Evolutionary conservation across 2,329 filamentous ascomycete species (phyloP), one percentile per base, ranked within the genome.

Genomic region (Colletotrichum australisinense): DNA sequence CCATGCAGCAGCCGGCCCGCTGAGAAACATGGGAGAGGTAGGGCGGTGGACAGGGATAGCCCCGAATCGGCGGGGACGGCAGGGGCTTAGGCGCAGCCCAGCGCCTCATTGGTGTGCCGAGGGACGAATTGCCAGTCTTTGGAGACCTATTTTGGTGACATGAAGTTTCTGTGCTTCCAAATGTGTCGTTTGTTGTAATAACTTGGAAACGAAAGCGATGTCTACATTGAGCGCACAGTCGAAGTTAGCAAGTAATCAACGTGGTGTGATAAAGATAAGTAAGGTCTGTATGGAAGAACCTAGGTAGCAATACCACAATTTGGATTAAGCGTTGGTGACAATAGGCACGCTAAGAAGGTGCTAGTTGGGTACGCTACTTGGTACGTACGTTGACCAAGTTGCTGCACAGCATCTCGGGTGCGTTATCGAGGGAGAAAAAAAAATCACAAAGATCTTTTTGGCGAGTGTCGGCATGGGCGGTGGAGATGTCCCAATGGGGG

Each of bases 1-100:
- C 67, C 70, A 73, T 73, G 67, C 35, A 70, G 60, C 56, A 56
- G 35, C 67, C 67, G 70, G 70, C 67, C 70, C 70, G 70, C 70
- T 35, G 55, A 73, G 60, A 65, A 67, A 73, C 67, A 70, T 70
- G 60, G 67, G 66, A 65, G 32, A 38, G 60, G 28, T 46, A 64
- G 35, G 62, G 46, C 9, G 8, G 32, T 26, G 19, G 55, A 57
- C 70, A 70, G 67, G 70, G 70, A 53, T 70, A 57, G 60, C 60
- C 67, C 70, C 46, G 60, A 66, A 55, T 42, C 67, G 38, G 70
- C 67, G 70, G 70, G 60, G 60, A 65, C 30, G 32, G 56, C 67
- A 73, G 56, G 70, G 70, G 67, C 70, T 70, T 56, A 65, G 60
- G 64, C 60, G 60, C 67, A 73, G 60, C 53, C 60, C 67, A 57